Base-by-base conservation (phyloP, 2,329 filamentous ascomycete genomes). In the Gliomastix tumulicola region DNA sequence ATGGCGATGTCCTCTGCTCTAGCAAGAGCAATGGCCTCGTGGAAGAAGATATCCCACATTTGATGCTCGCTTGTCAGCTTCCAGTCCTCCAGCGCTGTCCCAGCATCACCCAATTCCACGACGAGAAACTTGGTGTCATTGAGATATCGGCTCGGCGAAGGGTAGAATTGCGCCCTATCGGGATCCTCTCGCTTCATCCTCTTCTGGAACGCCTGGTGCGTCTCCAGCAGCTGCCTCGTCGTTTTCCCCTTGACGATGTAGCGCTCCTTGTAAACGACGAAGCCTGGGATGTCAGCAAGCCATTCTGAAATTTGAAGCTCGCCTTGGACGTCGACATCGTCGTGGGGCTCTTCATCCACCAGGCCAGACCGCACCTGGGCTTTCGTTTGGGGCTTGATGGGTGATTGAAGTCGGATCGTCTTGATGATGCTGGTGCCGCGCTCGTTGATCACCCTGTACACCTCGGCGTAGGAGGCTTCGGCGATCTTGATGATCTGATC, bases 391-490 rank as follows among this genome's bases (percentile, higher is more conserved):
- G 71, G 50, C 41, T 69, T 74, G 41, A 79, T 74, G 5, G 73
- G 71, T 1, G 74, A 79, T 10, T 69, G 55, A 9, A 82, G 64
- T 3, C 76, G 69, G 40, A 82, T 76, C 16, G 75, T 70, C 46
- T 82, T 82, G 56, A 82, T 75, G 48, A 82, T 79, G 51, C 75
- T 80, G 19, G 71, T 77, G 8, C 76, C 76, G 13, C 68, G 62
- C 31, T 66, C 61, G 48, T 79, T 81, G 32, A 63, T 72, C 44
- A 82, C 66, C 9, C 76, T 74, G 46, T 81, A 82, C 9, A 82
- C 76, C 50, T 82, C 78, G 6, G 78, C 76, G 45, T 74, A 82
- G 3, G 78, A 82, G 6, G 78, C 77, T 50, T 82, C 78, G 9
- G 78, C 77, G 35, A 82, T 82, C 55, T 82, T 82, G 30, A 67